phyloP scores from a whole-genome alignment of 768 basidiomycete genomes.

The Calocybe cyanea region DNA sequence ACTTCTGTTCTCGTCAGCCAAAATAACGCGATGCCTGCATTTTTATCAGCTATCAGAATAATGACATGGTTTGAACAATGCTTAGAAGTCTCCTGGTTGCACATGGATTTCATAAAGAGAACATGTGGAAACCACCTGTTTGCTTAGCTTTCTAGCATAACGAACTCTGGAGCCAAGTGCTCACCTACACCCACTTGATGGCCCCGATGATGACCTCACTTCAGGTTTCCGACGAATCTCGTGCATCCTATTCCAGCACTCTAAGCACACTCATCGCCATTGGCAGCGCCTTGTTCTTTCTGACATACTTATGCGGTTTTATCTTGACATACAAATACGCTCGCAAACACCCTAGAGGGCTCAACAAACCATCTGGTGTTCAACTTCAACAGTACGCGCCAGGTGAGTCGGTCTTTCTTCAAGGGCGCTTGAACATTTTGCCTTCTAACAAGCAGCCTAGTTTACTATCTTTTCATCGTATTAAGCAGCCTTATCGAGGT shows the following conservation, averaged over 20 bases:
- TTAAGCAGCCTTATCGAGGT: constrained; percentile 47
- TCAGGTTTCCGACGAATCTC: not conserved
- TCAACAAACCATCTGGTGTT: constrained; percentile 48
- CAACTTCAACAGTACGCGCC: constrained; percentile 49
- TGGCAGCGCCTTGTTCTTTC: constrained; percentile 19
- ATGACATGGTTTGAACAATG: too few relatives aligned
- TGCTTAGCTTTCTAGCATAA: too few relatives aligned
- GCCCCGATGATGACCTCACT: too few relatives aligned
- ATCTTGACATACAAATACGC: constrained; percentile 48
- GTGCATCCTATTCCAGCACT: constrained; percentile 16
- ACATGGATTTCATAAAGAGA: too few relatives aligned
- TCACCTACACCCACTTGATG: too few relatives aligned
- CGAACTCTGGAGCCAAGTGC: too few relatives aligned
- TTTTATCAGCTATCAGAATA: too few relatives aligned
- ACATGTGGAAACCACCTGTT: too few relatives aligned
- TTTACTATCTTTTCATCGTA: constrained; percentile 49
- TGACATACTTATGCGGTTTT: constrained; percentile 48
- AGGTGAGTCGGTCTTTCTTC: constrained; percentile 29
- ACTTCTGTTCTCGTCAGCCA: too few relatives aligned
- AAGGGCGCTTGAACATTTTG: not conserved
- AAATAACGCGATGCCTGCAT: too few relatives aligned
- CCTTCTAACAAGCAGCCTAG: constrained; percentile 27
- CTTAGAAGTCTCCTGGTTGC: too few relatives aligned
- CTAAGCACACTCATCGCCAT: constrained; percentile 21
- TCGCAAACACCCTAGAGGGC: constrained; percentile 38